Evolutionary conservation across 176 grass and related monocot genomes (phyloP), one percentile per base, ranked within the genome.

Genomic region (Puccinellia tenuiflora): DNA sequence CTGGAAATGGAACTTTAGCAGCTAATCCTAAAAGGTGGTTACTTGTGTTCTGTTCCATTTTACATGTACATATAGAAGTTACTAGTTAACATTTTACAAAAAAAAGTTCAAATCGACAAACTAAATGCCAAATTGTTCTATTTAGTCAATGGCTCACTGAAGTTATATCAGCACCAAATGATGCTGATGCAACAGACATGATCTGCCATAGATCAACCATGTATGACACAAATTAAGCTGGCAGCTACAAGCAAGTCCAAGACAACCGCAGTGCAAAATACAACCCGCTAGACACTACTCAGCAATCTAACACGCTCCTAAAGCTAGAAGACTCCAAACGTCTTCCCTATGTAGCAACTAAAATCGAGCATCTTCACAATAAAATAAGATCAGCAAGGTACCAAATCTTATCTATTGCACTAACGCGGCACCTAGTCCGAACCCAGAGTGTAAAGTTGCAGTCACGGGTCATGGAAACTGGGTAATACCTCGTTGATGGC

Each of bases 401-500:
- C 2, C 59, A 68, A 30, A 14, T 28, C 3, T 4, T 22, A 80
- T 68, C 12, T 68, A 75, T 0, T 0, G 34, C 1, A 11, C 61
- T 7, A 16, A 0, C 8, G 25, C n/a, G 0, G 1, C 70, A 62
- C 31, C 24, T 37, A 20, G 48, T 45, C 5, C 1, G 1, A 45
- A 16, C 7, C 7, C 9, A 13, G 17, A 50, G 7, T 7, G 5
- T 15, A 3, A 15, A 26, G 56, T 79, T 14, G 3, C n/a, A 40
- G 53, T 48, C 5, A 2, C 39, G 7, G 3, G 46, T 47, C 3
- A 72, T 9, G 42, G 0, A 1, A 1, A 9, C 0, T 12, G 3
- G 54, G 55, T 18, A 3, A 38, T 86, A 97, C 95, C 95, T 97
- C 95, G 52, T 92, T 97, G 53, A 97, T 90, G 35, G 95, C 95